These are phyloP conservation scores for Phytopythium montanum DNA, from an alignment of 352 stramenopile genomes.

Conservation along the genomic window DNA sequence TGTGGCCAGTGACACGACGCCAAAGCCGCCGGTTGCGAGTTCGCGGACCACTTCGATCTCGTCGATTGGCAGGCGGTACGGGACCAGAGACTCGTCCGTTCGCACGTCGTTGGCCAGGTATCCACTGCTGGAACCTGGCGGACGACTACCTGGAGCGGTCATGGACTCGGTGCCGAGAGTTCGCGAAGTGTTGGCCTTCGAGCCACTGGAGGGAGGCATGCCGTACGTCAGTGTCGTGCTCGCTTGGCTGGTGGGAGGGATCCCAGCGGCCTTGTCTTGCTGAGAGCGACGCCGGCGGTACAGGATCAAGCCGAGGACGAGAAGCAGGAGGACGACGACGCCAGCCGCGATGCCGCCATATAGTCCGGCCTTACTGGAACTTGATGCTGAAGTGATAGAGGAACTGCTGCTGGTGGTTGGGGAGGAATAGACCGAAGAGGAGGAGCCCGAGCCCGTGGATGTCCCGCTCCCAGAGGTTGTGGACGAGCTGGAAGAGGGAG, in stretches of 20 bases:
- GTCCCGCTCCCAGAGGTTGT: conserved; percentile 5
- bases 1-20: conserved; percentile 46
- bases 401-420: conserved; percentile 8
- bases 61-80: conserved; percentile 40
- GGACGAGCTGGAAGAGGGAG: conserved; percentile 10
- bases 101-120: conserved; percentile 64
- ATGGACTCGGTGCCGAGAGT: conserved; percentile 4
- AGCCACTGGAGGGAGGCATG: background rate
- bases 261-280: background rate
- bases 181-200: background rate
- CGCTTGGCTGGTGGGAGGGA: background rate
- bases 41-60: conserved; percentile 39
- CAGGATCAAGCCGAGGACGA: conserved; percentile 22
- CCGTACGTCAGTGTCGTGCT: background rate
- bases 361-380: conserved; percentile 15
- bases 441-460: conserved; percentile 6
- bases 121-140: conserved; percentile 12
- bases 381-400: conserved; percentile 12
- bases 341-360: conserved; percentile 15
- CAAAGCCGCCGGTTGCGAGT: conserved; percentile 56
- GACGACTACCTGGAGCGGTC: conserved; percentile 13
- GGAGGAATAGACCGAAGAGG: background rate
- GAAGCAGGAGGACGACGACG: conserved; percentile 15
- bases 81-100: conserved; percentile 52
- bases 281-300: conserved; percentile 16